These are phyloP conservation scores for Ophiocordyceps camponoti-leonardi DNA, from an alignment of 2,329 filamentous ascomycete species.

Conservation along the genomic window DNA sequence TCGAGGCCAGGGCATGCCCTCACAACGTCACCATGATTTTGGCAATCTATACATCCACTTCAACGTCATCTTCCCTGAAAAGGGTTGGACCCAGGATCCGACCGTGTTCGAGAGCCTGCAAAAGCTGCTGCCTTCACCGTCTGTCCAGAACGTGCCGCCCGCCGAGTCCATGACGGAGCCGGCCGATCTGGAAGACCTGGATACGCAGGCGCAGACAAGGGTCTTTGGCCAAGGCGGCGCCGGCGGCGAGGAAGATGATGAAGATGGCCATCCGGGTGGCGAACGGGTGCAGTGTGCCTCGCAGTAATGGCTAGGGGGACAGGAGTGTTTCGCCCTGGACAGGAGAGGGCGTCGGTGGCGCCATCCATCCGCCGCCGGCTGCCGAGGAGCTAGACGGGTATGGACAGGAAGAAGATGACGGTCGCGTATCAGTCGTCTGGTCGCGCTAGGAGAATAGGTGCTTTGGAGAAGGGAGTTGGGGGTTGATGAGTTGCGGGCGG, in stretches of 20 bases:
- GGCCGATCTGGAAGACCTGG: slow-evolving; percentile 72
- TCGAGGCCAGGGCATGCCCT: slow-evolving; percentile 94
- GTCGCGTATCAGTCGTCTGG: slow-evolving; percentile 5
- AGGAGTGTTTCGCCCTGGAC: background rate
- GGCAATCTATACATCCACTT: slow-evolving; percentile 98
- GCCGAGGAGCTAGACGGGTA: background rate
- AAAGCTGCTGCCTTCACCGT: slow-evolving; percentile 60
- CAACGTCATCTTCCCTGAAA: slow-evolving; percentile 89
- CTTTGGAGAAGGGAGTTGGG: background rate
- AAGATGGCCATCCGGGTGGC: slow-evolving; percentile 55
- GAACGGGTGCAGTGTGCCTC: slow-evolving; percentile 79
- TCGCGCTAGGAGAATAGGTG: slow-evolving; percentile 3
- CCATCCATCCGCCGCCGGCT: background rate
- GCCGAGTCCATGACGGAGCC: slow-evolving; percentile 81
- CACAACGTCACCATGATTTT: slow-evolving; percentile 81
- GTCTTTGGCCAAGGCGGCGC: slow-evolving; percentile 49
- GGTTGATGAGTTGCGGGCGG: no score
- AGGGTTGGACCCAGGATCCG: slow-evolving; percentile 47
- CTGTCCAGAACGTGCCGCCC: slow-evolving; percentile 49
- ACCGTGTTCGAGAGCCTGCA: slow-evolving; percentile 66
- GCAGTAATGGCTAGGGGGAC: slow-evolving; percentile 40
- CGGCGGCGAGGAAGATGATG: slow-evolving; percentile 58
- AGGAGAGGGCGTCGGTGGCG: background rate
- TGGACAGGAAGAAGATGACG: background rate
- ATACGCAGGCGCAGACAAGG: slow-evolving; percentile 45